These are phyloP conservation scores for Epichloe sp. DNA, from an alignment of 2,329 filamentous ascomycete genomes.

Conservation along the genomic window DNA sequence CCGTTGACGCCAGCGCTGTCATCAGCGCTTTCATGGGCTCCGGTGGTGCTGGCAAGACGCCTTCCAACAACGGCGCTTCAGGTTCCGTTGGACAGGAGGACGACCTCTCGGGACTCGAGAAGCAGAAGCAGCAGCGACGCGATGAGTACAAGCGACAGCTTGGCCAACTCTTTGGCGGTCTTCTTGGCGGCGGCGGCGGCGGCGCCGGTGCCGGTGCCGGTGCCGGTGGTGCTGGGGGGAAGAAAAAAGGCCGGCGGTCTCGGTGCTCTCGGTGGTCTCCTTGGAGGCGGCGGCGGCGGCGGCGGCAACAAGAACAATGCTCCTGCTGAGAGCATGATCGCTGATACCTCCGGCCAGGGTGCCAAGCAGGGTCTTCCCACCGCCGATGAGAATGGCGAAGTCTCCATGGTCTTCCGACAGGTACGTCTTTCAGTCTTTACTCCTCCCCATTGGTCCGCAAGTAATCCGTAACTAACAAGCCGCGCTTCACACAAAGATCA, in stretches of 20 bases:
- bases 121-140: slow-evolving; percentile 8
- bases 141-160: slow-evolving; percentile 17
- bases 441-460: slow-evolving; percentile 5
- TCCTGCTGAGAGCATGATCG: slow-evolving; percentile 37
- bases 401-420: slow-evolving; percentile 50
- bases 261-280: slow-evolving; percentile 4
- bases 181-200: slow-evolving; percentile 1
- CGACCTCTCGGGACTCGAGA: slow-evolving; percentile 20
- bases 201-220: background rate
- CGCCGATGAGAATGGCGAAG: slow-evolving; percentile 42
- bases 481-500: slow-evolving; percentile 36
- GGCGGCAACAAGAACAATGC: slow-evolving; percentile 25
- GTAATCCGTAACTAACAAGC: background rate
- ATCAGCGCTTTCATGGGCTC: slow-evolving; percentile 47
- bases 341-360: slow-evolving; percentile 40
- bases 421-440: slow-evolving; percentile 10
- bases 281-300: slow-evolving; percentile 11
- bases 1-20: slow-evolving; percentile 43
- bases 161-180: slow-evolving; percentile 17
- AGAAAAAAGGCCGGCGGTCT: background rate
- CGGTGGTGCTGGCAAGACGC: slow-evolving; percentile 15
- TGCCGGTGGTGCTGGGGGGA: background rate
- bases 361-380: slow-evolving; percentile 44
- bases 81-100: slow-evolving; percentile 30
- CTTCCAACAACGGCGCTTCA: slow-evolving; percentile 26